Base-by-base conservation (phyloP, 2,329 filamentous ascomycete genomes). In the Botrytis cinerea region DNA sequence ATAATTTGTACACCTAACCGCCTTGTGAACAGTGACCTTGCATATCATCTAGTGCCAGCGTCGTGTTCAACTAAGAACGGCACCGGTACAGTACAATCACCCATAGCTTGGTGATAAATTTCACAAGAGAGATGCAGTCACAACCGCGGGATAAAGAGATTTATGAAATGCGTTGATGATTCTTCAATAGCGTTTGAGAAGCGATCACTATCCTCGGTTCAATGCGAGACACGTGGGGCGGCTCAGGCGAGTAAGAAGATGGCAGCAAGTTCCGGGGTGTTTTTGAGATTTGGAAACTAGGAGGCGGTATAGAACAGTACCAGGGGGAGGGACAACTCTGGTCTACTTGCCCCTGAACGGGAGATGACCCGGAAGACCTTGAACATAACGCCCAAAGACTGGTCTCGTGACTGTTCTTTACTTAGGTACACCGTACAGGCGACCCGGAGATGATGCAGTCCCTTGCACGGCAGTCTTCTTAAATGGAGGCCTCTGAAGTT, bases 351-450 rank as follows among this genome's bases (percentile, higher is more conserved):
- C 64, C 70, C 70, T 72, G 62, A 73, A 62, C 73, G 74, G 74
- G 62, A 74, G 68, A 73, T 59, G n/a, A 66, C 57, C 71, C 68
- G 73, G 68, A 70, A 62, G 69, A 70, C 69, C 74, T 64, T 72
- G 38, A n/a, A 32, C 45, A 45, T 45, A 40, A 63, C 22, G 61
- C 48, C 22, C 38, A 59, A 32, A 43, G n/a, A 48, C 38, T 16
- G 46, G 54, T 43, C 46, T 43, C 45, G 70, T 72, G 61, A 72
- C 59, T 70, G 5, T 71, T 71, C 57, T 62, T 48, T 48, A 32
- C 57, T 62, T 51, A 32, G 32, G 48, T 3, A 62, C 46, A 68
- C 2, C n/a, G 43, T 51, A 71, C 28, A 59, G 70, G 48, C 22
- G 40, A 38, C 48, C 18, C 60, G 46, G 40, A 59, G 61, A 43